Base-by-base conservation (phyloP, 306 rosid genomes). In the Quercus dentata region DNA sequence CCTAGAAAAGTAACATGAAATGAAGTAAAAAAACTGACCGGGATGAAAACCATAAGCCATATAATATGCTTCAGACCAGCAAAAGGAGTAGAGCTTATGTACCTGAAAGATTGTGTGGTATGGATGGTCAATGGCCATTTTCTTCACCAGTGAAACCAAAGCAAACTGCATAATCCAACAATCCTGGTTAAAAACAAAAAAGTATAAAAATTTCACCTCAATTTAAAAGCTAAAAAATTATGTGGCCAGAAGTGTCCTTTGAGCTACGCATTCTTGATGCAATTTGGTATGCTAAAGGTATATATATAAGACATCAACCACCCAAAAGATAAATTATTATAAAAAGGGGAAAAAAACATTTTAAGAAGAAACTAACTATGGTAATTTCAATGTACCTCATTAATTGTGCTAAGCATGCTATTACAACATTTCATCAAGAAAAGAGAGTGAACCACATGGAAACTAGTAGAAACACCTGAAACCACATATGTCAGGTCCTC, bases 221-320 rank as follows among this genome's bases (percentile, higher is more conserved):
- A 18, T 78, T 33, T 5, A 71, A 59, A 86, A 92, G 97, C 97
- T 92, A 97, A 82, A 94, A 94, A 92, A 89, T 79, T 87, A 76
- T 64, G 84, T 82, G 94, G 80, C 64, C 94, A 93, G 84, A 85
- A 83, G 82, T 80, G 71, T 94, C 97, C 88, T 91, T 94, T 75
- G 92, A 80, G 85, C 92, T 85, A 78, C 97, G 97, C 97, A 94
- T 90, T 90, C 98, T 90, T 15, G 98, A 94, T 73, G 98, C 98
- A 86, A 94, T 91, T 87, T 92, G 98, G 88, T 94, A 92, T 17
- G 85, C 94, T 71, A 94, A 74, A 73, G 97, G 97, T 77, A 94
- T 27, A 27, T 27, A 27, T 27, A 94, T 33, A 33, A 33, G 38
- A 33, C 6, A 33, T 33, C 38, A 33, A 33, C 1, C 38, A 33